Percentiles rank a stretch among this genome's conserved stretches.
Evolutionary conservation across 2,329 filamentous ascomycete species (phyloP).

Genomic region (Penicillium digitatum): DNA sequence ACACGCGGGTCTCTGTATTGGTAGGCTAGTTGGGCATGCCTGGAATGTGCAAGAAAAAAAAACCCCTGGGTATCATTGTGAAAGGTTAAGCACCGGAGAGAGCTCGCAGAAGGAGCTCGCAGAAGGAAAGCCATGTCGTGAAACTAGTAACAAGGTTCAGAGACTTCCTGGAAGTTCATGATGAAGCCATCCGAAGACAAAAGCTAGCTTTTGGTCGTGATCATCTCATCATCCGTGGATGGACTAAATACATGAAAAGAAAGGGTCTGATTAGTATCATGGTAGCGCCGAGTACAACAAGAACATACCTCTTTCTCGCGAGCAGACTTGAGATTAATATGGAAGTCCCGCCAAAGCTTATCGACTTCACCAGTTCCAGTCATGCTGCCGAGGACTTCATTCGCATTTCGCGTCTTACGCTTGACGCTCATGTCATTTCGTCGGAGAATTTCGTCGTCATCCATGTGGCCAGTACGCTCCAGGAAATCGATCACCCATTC

Average conservation of each 20-base stretch:
- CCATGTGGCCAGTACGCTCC: constrained; percentile 54
- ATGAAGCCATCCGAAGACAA: background rate
- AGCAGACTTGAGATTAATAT: constrained; percentile 57
- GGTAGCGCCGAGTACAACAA: background rate
- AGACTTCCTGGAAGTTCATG: background rate
- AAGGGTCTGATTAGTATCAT: background rate
- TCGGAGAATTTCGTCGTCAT: constrained; percentile 55
- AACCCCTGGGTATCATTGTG: constrained; percentile 6
- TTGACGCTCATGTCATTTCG: constrained; percentile 59
- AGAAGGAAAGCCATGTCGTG: background rate
- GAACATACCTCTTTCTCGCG: constrained; percentile 47
- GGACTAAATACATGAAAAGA: constrained; percentile 9
- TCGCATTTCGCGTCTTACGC: constrained; percentile 58
- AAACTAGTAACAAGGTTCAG: background rate
- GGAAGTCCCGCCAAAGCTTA: constrained; percentile 63
- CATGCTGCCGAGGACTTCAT: constrained; percentile 64
- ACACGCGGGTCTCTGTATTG: background rate
- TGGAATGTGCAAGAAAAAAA: background rate
- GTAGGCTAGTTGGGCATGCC: background rate
- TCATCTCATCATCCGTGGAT: constrained; percentile 6
- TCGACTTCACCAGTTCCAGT: constrained; percentile 55
- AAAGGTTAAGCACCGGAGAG: background rate
- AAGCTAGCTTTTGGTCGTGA: background rate
- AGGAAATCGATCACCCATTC: constrained; percentile 66
- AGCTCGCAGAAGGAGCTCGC: background rate